phyloP scores from a whole-genome alignment of 306 rosid genomes.

The Arachis stenosperma region DNA sequence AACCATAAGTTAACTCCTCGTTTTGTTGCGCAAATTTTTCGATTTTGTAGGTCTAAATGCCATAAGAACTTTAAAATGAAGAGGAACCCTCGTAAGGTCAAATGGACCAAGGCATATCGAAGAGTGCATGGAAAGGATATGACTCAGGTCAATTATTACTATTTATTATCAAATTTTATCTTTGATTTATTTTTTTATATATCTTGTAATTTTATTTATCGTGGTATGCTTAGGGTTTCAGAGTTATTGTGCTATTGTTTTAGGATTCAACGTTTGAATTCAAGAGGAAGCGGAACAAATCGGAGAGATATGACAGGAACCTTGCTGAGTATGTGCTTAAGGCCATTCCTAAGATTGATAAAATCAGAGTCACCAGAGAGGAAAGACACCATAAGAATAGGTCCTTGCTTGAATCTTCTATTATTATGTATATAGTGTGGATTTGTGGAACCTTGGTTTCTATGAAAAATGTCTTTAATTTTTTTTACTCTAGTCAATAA shows the following conservation, averaged over 20 bases:
- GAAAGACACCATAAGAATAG: constrained; percentile 53
- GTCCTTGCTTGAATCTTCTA: constrained; percentile 37
- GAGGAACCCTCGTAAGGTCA: constrained; percentile 88
- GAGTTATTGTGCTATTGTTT: neutral
- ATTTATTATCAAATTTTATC: too few relatives aligned
- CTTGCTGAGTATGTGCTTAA: constrained; percentile 54
- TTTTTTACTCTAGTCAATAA: too few relatives aligned
- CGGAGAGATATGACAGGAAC: constrained; percentile 84
- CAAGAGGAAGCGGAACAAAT: constrained; percentile 88
- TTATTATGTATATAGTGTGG: too few relatives aligned
- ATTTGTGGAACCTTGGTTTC: too few relatives aligned
- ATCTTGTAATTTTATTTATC: neutral
- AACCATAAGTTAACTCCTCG: too few relatives aligned
- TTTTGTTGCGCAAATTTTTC: constrained; percentile 59
- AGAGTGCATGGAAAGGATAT: constrained; percentile 85
- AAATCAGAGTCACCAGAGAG: constrained; percentile 61
- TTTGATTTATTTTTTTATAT: neutral
- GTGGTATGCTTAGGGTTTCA: constrained; percentile 24
- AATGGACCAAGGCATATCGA: constrained; percentile 90
- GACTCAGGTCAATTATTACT: constrained; percentile 66
- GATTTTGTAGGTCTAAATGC: constrained; percentile 91
- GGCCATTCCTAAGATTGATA: constrained; percentile 66
- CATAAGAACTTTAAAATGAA: constrained; percentile 98
- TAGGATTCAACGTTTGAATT: constrained; percentile 91
- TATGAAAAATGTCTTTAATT: too few relatives aligned